A percentile compares a stretch with the other conserved stretches of the same genome.
Evolutionary conservation across 257 asterid species (phyloP).

Genomic region (Penstemon eatonii): DNA sequence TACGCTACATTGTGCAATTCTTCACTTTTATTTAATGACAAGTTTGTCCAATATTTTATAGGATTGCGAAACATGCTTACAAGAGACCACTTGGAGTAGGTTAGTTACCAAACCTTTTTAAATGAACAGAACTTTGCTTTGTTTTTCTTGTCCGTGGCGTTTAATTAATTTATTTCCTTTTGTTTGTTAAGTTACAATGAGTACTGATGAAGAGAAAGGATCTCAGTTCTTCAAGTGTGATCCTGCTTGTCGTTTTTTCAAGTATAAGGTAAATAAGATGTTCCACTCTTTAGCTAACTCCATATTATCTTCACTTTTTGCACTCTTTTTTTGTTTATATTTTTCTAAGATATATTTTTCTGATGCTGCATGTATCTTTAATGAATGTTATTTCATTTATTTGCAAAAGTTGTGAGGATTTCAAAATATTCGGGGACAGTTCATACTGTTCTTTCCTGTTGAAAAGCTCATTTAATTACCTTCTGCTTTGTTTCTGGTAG

Average conservation of each 20-base stretch:
- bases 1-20: neutral
- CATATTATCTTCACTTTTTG: neutral
- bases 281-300: slow-evolving; percentile 3
- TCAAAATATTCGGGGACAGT: neutral
- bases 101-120: slow-evolving; percentile 37
- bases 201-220: slow-evolving; percentile 91
- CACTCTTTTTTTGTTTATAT: no score
- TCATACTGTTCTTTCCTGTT: neutral
- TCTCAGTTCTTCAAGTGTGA: slow-evolving; percentile 99
- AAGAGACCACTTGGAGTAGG: slow-evolving; percentile 99
- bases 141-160: slow-evolving; percentile 11
- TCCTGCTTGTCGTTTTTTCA: slow-evolving; percentile 98
- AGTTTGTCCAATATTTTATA: slow-evolving; percentile 31
- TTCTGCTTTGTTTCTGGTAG: slow-evolving; percentile 39
- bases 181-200: slow-evolving; percentile 55
- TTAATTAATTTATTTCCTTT: neutral
- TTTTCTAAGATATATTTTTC: neutral
- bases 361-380: neutral
- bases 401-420: neutral
- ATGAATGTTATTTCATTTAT: neutral
- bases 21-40: neutral
- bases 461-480: neutral
- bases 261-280: slow-evolving; percentile 72
- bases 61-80: slow-evolving; percentile 99
- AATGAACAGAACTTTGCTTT: slow-evolving; percentile 13